Conservation (phyloP, 805 yeast genomes). For the Wickerhamiella brachini region DNA sequence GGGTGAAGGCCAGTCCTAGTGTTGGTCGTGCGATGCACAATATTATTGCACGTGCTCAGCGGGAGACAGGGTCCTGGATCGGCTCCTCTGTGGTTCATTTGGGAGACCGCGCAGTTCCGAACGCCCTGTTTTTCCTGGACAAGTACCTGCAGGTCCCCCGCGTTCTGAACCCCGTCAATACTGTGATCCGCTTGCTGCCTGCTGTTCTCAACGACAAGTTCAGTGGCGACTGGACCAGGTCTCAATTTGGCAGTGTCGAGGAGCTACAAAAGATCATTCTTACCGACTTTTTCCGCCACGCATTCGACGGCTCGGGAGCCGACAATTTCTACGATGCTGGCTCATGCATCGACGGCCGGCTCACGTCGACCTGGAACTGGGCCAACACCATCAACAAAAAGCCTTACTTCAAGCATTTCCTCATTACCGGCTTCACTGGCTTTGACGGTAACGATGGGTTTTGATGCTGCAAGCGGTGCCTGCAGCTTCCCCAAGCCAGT, state of each 20-base stretch:
- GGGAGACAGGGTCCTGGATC: constrained; percentile 53
- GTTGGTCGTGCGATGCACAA: constrained; percentile 58
- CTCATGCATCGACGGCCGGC: constrained; percentile 69
- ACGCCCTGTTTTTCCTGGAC: constrained; percentile 65
- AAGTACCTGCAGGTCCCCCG: constrained; percentile 71
- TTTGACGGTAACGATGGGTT: constrained; percentile 57
- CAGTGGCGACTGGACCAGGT: constrained; percentile 31
- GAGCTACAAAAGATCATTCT: constrained; percentile 35
- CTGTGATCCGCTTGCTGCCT: constrained; percentile 41
- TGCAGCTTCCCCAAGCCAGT: not conserved
- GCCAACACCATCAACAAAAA: constrained; percentile 58
- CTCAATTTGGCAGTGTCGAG: constrained; percentile 43
- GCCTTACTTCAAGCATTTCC: constrained; percentile 46
- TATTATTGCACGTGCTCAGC: constrained; percentile 52
- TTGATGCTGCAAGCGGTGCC: not conserved
- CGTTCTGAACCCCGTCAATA: constrained; percentile 59
- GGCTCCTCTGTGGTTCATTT: constrained; percentile 70
- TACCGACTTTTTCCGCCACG: constrained; percentile 41
- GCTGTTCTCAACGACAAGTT: constrained; percentile 34
- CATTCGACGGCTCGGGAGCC: constrained; percentile 71
- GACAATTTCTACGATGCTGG: constrained; percentile 77
- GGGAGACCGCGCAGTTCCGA: constrained; percentile 77
- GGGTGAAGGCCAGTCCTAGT: constrained; percentile 61
- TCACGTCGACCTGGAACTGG: constrained; percentile 76
- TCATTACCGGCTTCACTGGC: constrained; percentile 58